Evolutionary conservation across 225 moss, liverwort and hornwort genomes (phyloP), one percentile per base, ranked within the genome.

Genomic region (Takakia lepidozioides): DNA sequence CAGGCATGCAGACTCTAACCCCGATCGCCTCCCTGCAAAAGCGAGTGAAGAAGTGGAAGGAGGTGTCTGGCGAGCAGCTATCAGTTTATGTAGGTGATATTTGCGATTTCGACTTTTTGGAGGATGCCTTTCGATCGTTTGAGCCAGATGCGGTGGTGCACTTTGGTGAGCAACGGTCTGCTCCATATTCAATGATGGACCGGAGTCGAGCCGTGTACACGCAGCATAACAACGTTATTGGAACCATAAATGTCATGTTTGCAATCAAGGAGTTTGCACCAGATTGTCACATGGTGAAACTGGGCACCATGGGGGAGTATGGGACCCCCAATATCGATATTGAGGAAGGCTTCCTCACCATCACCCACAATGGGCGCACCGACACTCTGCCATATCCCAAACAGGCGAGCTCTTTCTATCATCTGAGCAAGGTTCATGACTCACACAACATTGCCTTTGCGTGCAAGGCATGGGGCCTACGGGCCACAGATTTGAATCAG

Each of bases 271-370:
- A 98, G 47, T 85, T 87, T 28, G 63, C 68, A 1, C 95, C 95
- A 0, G 95, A 82, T 1, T 87, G 91, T 29, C 95, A 98, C 34
- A 63, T 98, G 42, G 90, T 98, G 60, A 98, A 98, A 52, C 49
- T 98, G 36, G 95, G 95, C 5, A 98, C 95, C 6, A 91, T 98
- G 95, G 95, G 95, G 2, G 95, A 98, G 63, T 98, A 98, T 21
- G 95, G 95, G 10, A 98, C 95, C 4, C 95, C 95, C 7, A 98
- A 98, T 46, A 98, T 98, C 28, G 95, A 98, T 53, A 98, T 98
- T 25, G 95, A 98, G 51, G 95, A 98, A 59, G 95, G 95, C 8
- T 98, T 85, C 17, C 58, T 98, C 52, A 98, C 85, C 5, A 68
- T 98, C 3, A 91, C 80, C 0, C 87, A 98, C 78, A 98, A 98